A percentile compares a stretch with the other conserved stretches of the same genome.
These are phyloP conservation scores for Polyporus arcularius DNA, from an alignment of 768 basidiomycete genomes.

Conservation along the genomic window DNA sequence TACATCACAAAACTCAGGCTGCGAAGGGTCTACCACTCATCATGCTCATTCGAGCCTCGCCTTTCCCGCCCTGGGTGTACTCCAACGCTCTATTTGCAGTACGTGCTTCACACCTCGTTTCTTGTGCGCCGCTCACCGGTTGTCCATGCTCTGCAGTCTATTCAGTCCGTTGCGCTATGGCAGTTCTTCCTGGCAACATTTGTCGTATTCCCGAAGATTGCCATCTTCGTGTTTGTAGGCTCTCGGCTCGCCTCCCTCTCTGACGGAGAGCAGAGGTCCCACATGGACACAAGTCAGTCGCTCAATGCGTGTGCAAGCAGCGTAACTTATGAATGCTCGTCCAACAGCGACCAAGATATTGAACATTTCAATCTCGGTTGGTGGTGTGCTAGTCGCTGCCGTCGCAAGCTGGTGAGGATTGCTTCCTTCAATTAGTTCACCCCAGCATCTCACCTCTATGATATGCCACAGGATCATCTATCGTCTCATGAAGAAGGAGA, in stretches of 20 bases:
- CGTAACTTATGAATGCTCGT: neutral
- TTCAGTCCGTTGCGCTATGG: constrained; percentile 69
- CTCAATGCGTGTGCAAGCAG: neutral
- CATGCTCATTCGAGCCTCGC: constrained; percentile 76
- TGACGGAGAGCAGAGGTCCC: constrained; percentile 69
- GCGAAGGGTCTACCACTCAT: constrained; percentile 82
- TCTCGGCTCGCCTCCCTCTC: constrained; percentile 72
- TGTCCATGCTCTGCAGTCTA: constrained; percentile 50
- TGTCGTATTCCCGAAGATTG: constrained; percentile 68
- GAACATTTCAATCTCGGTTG: constrained; percentile 58
- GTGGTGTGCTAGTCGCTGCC: constrained; percentile 58
- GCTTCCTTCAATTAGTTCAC: neutral
- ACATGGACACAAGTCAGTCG: constrained; percentile 75
- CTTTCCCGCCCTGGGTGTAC: constrained; percentile 88
- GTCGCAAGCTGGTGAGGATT: constrained; percentile 65
- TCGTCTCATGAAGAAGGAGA: constrained; percentile 60
- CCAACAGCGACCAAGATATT: constrained; percentile 61
- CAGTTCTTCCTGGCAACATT: constrained; percentile 78
- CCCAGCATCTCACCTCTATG: neutral
- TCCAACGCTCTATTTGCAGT: constrained; percentile 81
- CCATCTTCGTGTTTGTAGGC: constrained; percentile 78
- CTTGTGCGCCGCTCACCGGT: neutral
- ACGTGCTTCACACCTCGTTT: constrained; percentile 30
- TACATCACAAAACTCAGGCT: constrained; percentile 40
- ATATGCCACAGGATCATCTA: constrained; percentile 58